Percentiles rank a stretch among this genome's conserved stretches.
Conservation (phyloP, 164 flowering plant species). For the Santalum album region DNA sequence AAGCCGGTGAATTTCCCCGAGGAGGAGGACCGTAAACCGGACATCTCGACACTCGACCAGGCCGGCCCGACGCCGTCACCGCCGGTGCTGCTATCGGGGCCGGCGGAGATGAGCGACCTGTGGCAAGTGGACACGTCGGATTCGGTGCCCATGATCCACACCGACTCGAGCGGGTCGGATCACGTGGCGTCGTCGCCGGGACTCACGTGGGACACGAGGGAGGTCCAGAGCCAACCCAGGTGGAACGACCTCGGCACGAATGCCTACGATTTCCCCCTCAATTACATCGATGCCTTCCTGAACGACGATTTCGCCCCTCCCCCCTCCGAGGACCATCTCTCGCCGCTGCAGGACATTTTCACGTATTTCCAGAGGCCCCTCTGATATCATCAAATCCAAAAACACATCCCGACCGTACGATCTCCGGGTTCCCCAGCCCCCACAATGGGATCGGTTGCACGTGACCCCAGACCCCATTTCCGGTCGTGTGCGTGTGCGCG, state of each 20-base stretch:
- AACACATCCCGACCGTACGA: too few species aligned
- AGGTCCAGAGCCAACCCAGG: constrained; percentile 57
- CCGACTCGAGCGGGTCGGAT: constrained; percentile 68
- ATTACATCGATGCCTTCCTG: constrained; percentile 22
- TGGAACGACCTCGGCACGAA: constrained; percentile 32
- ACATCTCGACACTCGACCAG: background rate
- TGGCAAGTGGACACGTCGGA: constrained; percentile 38
- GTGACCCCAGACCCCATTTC: too few species aligned
- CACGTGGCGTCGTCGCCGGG: constrained; percentile 50
- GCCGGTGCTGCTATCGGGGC: background rate
- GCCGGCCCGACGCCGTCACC: constrained; percentile 6
- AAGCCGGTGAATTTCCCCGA: constrained; percentile 19
- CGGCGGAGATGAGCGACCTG: constrained; percentile 11
- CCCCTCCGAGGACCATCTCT: constrained; percentile 15
- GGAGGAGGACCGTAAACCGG: background rate
- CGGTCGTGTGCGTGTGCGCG: too few species aligned
- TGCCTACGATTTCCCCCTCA: constrained; percentile 21
- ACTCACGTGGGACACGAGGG: constrained; percentile 39
- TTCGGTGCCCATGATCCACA: constrained; percentile 41
- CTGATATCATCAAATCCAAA: too few species aligned
- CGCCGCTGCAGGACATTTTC: constrained; percentile 49
- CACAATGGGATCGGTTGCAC: too few species aligned
- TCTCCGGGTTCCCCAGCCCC: too few species aligned
- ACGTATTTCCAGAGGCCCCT: constrained; percentile 30
- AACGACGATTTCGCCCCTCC: constrained; percentile 21